phyloP scores from a whole-genome alignment of 179 eudicot species.

The Gypsophila paniculata region DNA sequence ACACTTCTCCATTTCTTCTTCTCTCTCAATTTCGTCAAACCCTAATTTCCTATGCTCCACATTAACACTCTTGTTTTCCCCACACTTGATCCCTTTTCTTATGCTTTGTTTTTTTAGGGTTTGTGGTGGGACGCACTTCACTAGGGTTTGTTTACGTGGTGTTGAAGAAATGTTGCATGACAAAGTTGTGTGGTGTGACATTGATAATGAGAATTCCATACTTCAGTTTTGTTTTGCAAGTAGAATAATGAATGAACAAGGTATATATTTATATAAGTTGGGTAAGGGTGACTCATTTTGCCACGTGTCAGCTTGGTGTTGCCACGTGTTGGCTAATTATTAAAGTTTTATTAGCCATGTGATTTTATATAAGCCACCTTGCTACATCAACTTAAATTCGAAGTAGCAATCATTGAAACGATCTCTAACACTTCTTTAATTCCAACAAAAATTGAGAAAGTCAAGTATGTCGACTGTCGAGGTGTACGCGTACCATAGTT shows the following conservation, averaged over 20 bases:
- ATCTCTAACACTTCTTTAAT: too few species aligned
- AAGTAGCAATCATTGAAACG: too few species aligned
- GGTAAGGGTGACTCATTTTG: neutral
- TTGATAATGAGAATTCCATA: slow-evolving; percentile 18
- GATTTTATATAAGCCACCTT: too few species aligned
- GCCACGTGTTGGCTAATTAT: neutral
- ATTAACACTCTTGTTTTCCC: slow-evolving; percentile 15
- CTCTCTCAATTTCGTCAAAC: slow-evolving; percentile 29
- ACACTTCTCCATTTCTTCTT: slow-evolving; percentile 38
- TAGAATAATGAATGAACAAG: neutral
- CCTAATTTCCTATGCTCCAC: slow-evolving; percentile 28
- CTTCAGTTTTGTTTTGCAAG: neutral
- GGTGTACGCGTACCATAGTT: too few species aligned
- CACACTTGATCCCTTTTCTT: slow-evolving; percentile 18
- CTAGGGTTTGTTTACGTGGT: slow-evolving; percentile 22
- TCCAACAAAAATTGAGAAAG: too few species aligned
- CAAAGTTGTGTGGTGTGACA: neutral
- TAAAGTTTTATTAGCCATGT: neutral
- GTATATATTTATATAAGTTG: neutral
- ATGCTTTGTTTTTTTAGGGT: neutral
- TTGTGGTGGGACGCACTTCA: neutral
- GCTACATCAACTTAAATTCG: too few species aligned
- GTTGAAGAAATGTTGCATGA: neutral
- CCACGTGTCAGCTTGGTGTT: neutral
- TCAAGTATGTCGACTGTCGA: too few species aligned